Conservation (phyloP, 1,284 basidiomycete genomes). For the Phellopilus nigrolimitatus region DNA sequence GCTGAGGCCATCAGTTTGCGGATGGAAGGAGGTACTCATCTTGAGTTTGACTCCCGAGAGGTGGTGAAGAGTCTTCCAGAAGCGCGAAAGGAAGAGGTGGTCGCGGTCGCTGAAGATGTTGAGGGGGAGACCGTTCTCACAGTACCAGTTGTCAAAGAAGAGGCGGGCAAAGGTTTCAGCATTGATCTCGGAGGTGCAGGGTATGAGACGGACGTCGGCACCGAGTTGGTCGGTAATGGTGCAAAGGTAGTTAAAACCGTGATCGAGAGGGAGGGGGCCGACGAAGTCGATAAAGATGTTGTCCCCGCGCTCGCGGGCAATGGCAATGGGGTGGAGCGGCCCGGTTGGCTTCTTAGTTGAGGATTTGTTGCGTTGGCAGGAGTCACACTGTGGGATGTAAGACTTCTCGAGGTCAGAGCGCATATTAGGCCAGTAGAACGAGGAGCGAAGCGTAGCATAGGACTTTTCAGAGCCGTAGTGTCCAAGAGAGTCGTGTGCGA, state of each 20-base stretch:
- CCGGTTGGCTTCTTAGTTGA: constrained; percentile 19
- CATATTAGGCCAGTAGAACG: constrained; percentile 25
- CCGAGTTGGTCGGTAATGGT: constrained; percentile 19
- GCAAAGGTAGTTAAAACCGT: constrained; percentile 17
- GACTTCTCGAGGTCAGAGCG: constrained; percentile 16
- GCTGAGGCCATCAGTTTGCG: constrained; percentile 26
- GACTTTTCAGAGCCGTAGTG: constrained; percentile 26
- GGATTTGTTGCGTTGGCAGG: constrained; percentile 26
- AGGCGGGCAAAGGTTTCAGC: constrained; percentile 26
- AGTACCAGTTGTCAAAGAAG: constrained; percentile 24
- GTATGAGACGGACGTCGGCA: constrained; percentile 27
- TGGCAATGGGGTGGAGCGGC: constrained; percentile 25
- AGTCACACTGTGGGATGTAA: constrained; percentile 23
- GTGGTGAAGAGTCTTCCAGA: constrained; percentile 26
- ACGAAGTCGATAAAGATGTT: constrained; percentile 32
- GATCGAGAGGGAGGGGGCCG: constrained; percentile 27
- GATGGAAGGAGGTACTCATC: constrained; percentile 25
- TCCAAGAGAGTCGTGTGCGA: constrained; percentile 26
- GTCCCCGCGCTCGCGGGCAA: constrained; percentile 23
- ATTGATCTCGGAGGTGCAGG: constrained; percentile 23
- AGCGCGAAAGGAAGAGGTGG: constrained; percentile 24
- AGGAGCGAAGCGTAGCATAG: constrained; percentile 16
- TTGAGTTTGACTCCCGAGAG: constrained; percentile 24
- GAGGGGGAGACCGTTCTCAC: constrained; percentile 24
- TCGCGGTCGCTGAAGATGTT: constrained; percentile 26